phyloP scores from a whole-genome alignment of 2,329 filamentous ascomycete genomes.

The Colletotrichum musae region DNA sequence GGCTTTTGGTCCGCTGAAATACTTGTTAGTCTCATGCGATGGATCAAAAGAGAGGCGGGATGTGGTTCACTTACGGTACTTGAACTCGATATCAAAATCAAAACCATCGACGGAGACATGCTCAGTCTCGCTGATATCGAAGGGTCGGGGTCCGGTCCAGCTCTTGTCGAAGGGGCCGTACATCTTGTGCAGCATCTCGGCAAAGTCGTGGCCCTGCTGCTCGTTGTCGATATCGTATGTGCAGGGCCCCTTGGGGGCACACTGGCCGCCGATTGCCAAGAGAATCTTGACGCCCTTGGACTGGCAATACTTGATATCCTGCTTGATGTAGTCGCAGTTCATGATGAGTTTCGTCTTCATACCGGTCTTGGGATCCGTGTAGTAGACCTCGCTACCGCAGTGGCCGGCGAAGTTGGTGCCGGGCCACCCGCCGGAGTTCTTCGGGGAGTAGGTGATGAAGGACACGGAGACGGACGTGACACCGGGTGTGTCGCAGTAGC shows the following conservation, averaged over 20 bases:
- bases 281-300: constrained; percentile 58
- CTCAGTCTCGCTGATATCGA: constrained; percentile 49
- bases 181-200: constrained; percentile 54
- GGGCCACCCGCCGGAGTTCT: constrained; percentile 54
- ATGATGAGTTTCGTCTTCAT: constrained; percentile 50
- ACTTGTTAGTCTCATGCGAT: not conserved
- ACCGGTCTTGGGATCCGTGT: constrained; percentile 42
- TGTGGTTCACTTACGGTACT: constrained; percentile 47
- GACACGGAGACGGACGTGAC: constrained; percentile 55
- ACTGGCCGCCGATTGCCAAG: constrained; percentile 57
- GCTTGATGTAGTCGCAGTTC: constrained; percentile 53
- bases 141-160: constrained; percentile 55
- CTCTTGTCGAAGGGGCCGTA: constrained; percentile 54
- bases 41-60: not conserved
- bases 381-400: constrained; percentile 50
- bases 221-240: constrained; percentile 53
- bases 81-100: constrained; percentile 58
- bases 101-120: constrained; percentile 57
- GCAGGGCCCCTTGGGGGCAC: constrained; percentile 42
- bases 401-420: constrained; percentile 58
- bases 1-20: constrained; percentile 49
- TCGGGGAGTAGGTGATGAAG: constrained; percentile 56
- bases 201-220: constrained; percentile 53
- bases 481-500: constrained; percentile 53
- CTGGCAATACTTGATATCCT: constrained; percentile 59